Base-by-base conservation (phyloP, 257 asterid genomes). In the Solanum bukasovii region DNA sequence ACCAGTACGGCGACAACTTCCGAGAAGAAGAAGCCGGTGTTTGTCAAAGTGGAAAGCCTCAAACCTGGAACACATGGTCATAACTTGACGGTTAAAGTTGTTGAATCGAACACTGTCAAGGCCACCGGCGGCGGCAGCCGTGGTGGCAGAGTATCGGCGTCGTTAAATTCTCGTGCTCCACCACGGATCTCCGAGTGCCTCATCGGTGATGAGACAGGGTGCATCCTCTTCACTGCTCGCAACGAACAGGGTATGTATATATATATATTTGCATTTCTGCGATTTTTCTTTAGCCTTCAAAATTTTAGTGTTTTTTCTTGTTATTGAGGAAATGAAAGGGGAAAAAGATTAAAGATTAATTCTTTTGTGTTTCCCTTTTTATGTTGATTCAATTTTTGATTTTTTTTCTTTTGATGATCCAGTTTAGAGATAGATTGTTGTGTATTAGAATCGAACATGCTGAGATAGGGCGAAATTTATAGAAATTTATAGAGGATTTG, bases 21-120 rank as follows among this genome's bases (percentile, higher is more conserved):
- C 0, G 88, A 73, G 70, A 91, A 91, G 92, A 91, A 92, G 87
- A 92, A 90, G 67, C 94, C 94, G 9, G 91, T 89, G 34, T 92
- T 92, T 37, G 94, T 90, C 52, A 90, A 92, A 88, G 93, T 90
- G 44, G 87, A 82, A 9, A 89, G 87, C 25, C 92, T 92, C 14
- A 89, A 85, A 84, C 94, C 94, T 5, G 94, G 93, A 4, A 92
- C 94, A 77, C 72, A 83, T 56, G 94, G 94, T 13, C 94, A 92
- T 78, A 92, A 88, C 37, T 87, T 92, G 84, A 87, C 89, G 3
- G 94, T 92, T 11, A 92, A 89, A 81, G 94, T 92, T n/a, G 84
- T 92, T 40, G 89, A 87, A 61, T 87, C 91, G 91, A 89, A 83
- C 49, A 13, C 90, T 14, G 89, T 92, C 10, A 87, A 35, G 13